phyloP scores from a whole-genome alignment of 2,329 filamentous ascomycete genomes.

The Pezicula rhizophila region DNA sequence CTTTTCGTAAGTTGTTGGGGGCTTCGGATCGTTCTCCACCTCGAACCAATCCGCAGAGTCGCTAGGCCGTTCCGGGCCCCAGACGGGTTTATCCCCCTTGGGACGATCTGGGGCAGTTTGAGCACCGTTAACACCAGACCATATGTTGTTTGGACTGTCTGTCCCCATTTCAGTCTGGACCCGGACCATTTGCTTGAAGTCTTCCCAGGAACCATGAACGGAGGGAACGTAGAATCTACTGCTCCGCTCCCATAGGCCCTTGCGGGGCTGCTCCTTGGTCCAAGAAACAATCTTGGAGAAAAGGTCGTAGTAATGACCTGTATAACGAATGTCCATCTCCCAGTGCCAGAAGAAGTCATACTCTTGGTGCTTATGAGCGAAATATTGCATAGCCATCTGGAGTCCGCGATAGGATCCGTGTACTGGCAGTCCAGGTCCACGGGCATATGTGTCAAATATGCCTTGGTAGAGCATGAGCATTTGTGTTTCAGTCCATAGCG shows the following conservation, averaged over 20 bases:
- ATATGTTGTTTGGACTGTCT: conserved; percentile 60
- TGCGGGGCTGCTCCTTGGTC: conserved; percentile 68
- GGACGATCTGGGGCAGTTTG: conserved; percentile 23
- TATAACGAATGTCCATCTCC: conserved; percentile 91
- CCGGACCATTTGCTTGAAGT: conserved; percentile 71
- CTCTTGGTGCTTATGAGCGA: conserved; percentile 80
- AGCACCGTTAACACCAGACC: conserved; percentile 43
- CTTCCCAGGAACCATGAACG: conserved; percentile 72
- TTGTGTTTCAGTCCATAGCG: conserved; percentile 88
- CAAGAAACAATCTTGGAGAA: conserved; percentile 64
- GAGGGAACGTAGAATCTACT: conserved; percentile 71
- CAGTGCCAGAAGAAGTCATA: conserved; percentile 93
- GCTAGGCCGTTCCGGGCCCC: conserved; percentile 73
- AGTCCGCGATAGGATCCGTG: conserved; percentile 91
- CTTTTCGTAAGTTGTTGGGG: conserved; percentile 66
- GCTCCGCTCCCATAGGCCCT: conserved; percentile 77
- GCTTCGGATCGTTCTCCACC: conserved; percentile 64
- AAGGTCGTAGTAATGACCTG: conserved; percentile 76
- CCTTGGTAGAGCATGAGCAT: conserved; percentile 89
- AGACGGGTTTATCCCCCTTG: conserved; percentile 60
- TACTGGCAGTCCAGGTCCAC: conserved; percentile 64
- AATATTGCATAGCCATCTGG: conserved; percentile 92
- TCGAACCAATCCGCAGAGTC: conserved; percentile 67
- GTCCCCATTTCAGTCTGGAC: conserved; percentile 69
- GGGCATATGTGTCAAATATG: conserved; percentile 68